Evolutionary conservation across 805 yeast genomes (phyloP).

Genomic region (Lipomyces mesembrius): DNA sequence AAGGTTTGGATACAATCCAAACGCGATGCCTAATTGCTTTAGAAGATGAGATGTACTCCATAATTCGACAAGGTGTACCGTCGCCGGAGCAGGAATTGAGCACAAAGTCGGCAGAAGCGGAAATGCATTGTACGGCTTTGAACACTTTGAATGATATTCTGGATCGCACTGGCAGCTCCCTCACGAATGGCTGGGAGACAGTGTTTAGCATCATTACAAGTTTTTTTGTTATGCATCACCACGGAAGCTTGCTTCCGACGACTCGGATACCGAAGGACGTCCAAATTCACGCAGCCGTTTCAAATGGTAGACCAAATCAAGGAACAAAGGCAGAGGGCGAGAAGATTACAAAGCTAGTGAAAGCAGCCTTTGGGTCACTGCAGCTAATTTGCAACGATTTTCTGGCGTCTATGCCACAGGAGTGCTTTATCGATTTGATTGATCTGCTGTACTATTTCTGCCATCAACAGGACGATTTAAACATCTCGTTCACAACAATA

Average conservation of each 20-base stretch:
- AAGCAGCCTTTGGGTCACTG: conserved; percentile 76
- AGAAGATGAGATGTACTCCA: conserved; percentile 47
- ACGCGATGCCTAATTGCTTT: conserved; percentile 56
- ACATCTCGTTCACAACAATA: conserved; percentile 87
- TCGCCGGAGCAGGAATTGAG: conserved; percentile 35
- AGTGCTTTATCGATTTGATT: conserved; percentile 66
- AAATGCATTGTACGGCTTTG: conserved; percentile 64
- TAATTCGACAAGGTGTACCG: conserved; percentile 28
- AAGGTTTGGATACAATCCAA: conserved; percentile 34
- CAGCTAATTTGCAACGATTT: conserved; percentile 87
- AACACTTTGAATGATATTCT: conserved; percentile 71
- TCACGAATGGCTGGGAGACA: conserved; percentile 70
- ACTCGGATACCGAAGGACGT: conserved; percentile 26
- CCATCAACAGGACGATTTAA: conserved; percentile 71
- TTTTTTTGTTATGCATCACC: conserved; percentile 38
- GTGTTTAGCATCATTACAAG: conserved; percentile 61
- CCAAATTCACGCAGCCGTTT: not conserved
- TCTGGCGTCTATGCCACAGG: conserved; percentile 67
- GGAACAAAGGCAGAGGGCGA: conserved; percentile 24
- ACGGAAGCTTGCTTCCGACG: conserved; percentile 26
- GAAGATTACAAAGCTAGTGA: conserved; percentile 33
- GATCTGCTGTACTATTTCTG: conserved; percentile 76
- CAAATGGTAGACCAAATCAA: not conserved
- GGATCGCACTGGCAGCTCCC: conserved; percentile 71
- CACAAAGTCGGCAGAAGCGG: conserved; percentile 58